Evolutionary conservation across 192 early-diverging fungal species (phyloP).

Genomic region (Pilobolus umbonatus): DNA sequence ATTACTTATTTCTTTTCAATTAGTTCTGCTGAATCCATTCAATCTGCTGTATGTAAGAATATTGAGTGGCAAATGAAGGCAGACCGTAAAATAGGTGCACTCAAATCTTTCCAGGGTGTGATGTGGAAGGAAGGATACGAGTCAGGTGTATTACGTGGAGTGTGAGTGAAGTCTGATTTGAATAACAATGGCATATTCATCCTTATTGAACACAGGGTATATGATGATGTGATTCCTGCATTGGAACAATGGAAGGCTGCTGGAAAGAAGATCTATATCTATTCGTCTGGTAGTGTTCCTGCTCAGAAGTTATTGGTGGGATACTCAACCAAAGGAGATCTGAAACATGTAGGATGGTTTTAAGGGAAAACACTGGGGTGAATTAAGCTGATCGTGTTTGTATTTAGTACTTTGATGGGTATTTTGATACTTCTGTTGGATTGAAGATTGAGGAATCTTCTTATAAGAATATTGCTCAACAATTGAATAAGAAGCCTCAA

Average conservation of each 20-base stretch:
- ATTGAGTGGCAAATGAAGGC: conserved; percentile 79
- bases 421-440: conserved; percentile 94
- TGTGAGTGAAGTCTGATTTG: conserved; percentile 44
- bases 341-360: conserved; percentile 47
- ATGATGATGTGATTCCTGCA: conserved; percentile 78
- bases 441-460: conserved; percentile 62
- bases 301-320: conserved; percentile 95
- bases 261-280: conserved; percentile 78
- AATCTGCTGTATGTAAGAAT: conserved; percentile 56
- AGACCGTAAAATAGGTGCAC: conserved; percentile 86
- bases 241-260: conserved; percentile 64
- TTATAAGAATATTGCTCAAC: conserved; percentile 71
- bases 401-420: conserved; percentile 64
- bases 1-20: not conserved
- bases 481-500: conserved; percentile 47
- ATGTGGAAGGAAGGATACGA: conserved; percentile 92
- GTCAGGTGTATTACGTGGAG: conserved; percentile 67
- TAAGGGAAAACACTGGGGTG: not conserved
- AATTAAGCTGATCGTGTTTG: not conserved
- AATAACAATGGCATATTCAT: not conserved
- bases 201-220: conserved; percentile 49
- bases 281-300: conserved; percentile 91
- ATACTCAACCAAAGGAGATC: conserved; percentile 72
- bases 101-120: conserved; percentile 91
- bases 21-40: conserved; percentile 42